These are phyloP conservation scores for Exophiala sp. DNA, from an alignment of 2,329 filamentous ascomycete species.

Conservation along the genomic window DNA sequence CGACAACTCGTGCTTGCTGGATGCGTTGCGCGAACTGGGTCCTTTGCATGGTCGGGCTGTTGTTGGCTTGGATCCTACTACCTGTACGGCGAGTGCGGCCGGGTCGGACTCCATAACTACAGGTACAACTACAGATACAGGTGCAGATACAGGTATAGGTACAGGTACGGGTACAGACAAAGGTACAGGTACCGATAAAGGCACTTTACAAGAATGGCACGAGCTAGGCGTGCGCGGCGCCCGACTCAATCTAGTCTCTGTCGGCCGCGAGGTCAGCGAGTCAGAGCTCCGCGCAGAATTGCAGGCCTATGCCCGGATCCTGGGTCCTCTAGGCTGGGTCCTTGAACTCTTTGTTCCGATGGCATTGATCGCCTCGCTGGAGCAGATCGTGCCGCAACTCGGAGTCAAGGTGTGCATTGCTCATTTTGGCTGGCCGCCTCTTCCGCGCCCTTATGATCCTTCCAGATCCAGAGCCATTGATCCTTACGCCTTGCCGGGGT, in stretches of 20 bases:
- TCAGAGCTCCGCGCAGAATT: slow-evolving; percentile 42
- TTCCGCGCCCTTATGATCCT: slow-evolving; percentile 30
- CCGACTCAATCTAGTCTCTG: slow-evolving; percentile 54
- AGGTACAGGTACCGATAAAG: slow-evolving; percentile 27
- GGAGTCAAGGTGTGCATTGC: slow-evolving; percentile 49
- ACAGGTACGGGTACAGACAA: too few species aligned
- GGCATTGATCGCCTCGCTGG: slow-evolving; percentile 45
- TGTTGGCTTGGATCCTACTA: slow-evolving; percentile 50
- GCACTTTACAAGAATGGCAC: slow-evolving; percentile 51
- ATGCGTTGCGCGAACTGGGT: slow-evolving; percentile 44
- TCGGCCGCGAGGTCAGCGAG: slow-evolving; percentile 39
- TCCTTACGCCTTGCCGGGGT: slow-evolving; percentile 47
- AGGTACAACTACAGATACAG: too few species aligned
- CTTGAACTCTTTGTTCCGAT: slow-evolving; percentile 55
- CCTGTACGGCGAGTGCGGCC: neutral
- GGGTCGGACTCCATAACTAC: too few species aligned
- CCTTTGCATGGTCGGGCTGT: slow-evolving; percentile 49
- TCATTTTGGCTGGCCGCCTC: slow-evolving; percentile 51
- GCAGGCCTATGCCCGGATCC: slow-evolving; percentile 45
- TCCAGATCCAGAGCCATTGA: slow-evolving; percentile 28
- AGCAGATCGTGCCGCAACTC: slow-evolving; percentile 45
- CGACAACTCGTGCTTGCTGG: slow-evolving; percentile 56
- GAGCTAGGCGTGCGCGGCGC: slow-evolving; percentile 53
- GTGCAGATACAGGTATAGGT: too few species aligned
- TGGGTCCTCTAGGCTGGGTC: slow-evolving; percentile 50